Evolutionary conservation across 306 rosid species (phyloP), one percentile per base, ranked within the genome.

Genomic region (Vicia sativa): DNA sequence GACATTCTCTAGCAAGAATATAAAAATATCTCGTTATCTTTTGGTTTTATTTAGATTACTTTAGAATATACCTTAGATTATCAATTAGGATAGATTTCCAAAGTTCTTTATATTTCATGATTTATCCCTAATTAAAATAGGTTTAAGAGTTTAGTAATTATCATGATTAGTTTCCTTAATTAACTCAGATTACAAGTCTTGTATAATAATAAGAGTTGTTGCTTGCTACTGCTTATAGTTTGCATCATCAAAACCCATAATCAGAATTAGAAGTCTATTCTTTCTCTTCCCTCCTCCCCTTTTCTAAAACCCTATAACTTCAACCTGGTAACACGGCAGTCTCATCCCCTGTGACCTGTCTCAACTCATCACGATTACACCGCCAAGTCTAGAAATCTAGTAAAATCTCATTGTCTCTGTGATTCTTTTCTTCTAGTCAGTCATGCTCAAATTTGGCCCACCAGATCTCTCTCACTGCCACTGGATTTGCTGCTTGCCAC

Each of bases 41-140:
- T 61, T 12, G 29, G 31, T 6, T 19, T 48, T 21, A 38, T 35
- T 48, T 61, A 5, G 31, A 38, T 38, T 38, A 18, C 38, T 38
- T 37, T 18, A 31, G 16, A 38, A 61, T 38, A 38, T 38, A 60
- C 9, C 10, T 35, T 35, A 37, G 29, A 35, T 19, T 60, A 37
- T 60, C 45, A 16, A 38, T 60, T 35, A 21, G 46, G 48, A 37
- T 18, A 11, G 16, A 29, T 19, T 60, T 38, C 29, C 31, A 18
- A 35, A 16, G 37, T 12, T 54, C 35, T 54, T 54, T 12, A 54
- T 23, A 53, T 25, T 37, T 61, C 66, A 18, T 60, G 66, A 60
- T 4, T 38, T 60, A 10, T 16, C 12, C 29, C 48, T 16, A 37
- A 37, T 60, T 38, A 10, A 21, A 37, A 60, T 60, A 60, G 48